Evolutionary conservation across 805 yeast species (phyloP), one percentile per base, ranked within the genome.

Genomic region (Jamesozyma piceae): DNA sequence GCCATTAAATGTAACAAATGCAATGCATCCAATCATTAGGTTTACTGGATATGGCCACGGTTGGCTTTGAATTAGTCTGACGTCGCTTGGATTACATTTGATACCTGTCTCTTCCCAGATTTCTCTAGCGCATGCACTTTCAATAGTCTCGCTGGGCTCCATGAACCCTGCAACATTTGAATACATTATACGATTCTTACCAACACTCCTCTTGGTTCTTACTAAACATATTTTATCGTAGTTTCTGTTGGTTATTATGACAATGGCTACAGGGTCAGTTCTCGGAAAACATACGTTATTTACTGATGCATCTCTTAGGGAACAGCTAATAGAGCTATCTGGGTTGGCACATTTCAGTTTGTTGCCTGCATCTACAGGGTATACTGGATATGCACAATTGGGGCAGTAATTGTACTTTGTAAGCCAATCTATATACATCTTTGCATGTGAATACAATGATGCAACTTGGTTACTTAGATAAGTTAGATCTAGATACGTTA

Each of bases 11-110:
- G 81, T 81, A n/a, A 86, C 92, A 28, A 74, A 63, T 1, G 78
- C 96, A 42, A 88, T 60, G 61, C 97, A 89, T 9, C 97, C 97
- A 51, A 90, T 74, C 97, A 90, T 90, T 53, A 90, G 64, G 58
- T 82, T 87, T 0, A 86, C 88, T 1, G 97, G 97, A 62, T 80
- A 90, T 15, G 98, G 98, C 98, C 98, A 90, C 3, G 98, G 97
- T 64, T 90, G 97, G 11, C 92, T 75, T 52, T 78, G 69, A 19
- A 81, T 64, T 41, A 90, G 72, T 40, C 70, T 63, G 24, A 90
- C 82, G 3, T 73, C 60, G 13, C 66, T 65, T 24, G 72, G 61
- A 3, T 63, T 50, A 41, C 78, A 78, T 41, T 64, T 71, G 29
- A 87, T 82, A 6, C 98, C 98, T 4, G 97, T 81, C 62, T 90